Evolutionary conservation across 2,329 filamentous ascomycete species (phyloP).

Genomic region (Colletotrichum lindemuthianum): DNA sequence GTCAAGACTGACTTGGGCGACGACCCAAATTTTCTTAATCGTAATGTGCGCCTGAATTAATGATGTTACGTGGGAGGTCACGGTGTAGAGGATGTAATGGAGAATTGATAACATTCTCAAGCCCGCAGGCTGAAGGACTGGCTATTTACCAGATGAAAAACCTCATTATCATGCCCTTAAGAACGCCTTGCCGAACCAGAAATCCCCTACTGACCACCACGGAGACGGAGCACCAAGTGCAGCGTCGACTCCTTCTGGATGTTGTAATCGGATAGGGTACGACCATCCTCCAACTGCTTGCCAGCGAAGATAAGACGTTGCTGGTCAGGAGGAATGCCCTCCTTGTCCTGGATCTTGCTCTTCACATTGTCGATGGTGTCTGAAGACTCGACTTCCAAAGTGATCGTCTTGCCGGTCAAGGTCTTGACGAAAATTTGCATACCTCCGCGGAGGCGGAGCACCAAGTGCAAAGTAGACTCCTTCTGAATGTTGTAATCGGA

Average conservation of each 20-base stretch:
- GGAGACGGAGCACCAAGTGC: slow-evolving; percentile 82
- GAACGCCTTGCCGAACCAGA: not conserved
- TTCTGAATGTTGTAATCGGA: slow-evolving; percentile 97
- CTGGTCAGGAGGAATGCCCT: slow-evolving; percentile 93
- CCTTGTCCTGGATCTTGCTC: slow-evolving; percentile 91
- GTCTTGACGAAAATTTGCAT: slow-evolving; percentile 94
- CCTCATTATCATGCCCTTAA: slow-evolving; percentile 25
- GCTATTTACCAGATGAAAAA: slow-evolving; percentile 30
- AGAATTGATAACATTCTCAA: no score
- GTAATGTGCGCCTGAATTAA: no score
- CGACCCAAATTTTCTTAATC: no score
- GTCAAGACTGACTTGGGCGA: no score
- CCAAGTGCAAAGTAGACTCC: slow-evolving; percentile 85
- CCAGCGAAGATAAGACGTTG: slow-evolving; percentile 94
- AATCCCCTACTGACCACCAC: slow-evolving; percentile 66
- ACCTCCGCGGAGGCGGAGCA: slow-evolving; percentile 88
- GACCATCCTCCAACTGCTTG: slow-evolving; percentile 92
- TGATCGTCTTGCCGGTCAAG: slow-evolving; percentile 92
- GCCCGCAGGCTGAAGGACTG: not conserved
- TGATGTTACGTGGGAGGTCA: no score
- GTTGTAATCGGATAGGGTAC: slow-evolving; percentile 94
- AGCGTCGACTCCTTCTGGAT: slow-evolving; percentile 92
- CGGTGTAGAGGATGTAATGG: no score
- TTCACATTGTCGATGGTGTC: slow-evolving; percentile 97
- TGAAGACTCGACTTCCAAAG: slow-evolving; percentile 86